Base-by-base conservation (phyloP, 2,329 filamentous ascomycete species). In the Aspergillus phoenicis region DNA sequence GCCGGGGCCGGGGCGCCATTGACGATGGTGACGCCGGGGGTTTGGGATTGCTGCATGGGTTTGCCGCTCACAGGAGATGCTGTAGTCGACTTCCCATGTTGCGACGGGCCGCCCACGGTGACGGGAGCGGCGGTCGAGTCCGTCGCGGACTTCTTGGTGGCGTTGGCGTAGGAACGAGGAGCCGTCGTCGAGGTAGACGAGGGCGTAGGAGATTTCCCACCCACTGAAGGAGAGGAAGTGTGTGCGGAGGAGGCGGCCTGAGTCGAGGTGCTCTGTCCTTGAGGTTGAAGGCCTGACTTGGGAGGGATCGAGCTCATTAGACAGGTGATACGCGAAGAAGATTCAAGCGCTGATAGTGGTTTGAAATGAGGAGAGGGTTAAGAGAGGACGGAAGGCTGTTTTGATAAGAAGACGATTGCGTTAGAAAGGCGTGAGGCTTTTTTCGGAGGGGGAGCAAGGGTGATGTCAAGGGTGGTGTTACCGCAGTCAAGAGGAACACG, bases 61-160 rank as follows among this genome's bases (percentile, higher is more conserved):
- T 90, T 90, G 85, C 91, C 91, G 85, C 96, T 97, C 85, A 96
- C 86, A 77, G 90, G 87, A 83, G 91, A 88, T 72, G 87, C 85
- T 71, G 89, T 86, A 75, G 86, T 83, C 77, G 85, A 78, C 73
- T 86, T 85, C 78, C 82, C 83, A 84, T 84, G 79, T 74, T 76
- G 71, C 69, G 72, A 71, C 71, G 81, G 77, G 72, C 80, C 81
- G 76, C 82, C 81, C 78, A 83, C 80, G 78, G 81, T 80, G 77
- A 81, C 78, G 72, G 83, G 78, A 72, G 81, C 78, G 74, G 79
- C 78, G 72, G 77, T 73, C 68, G 76, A 79, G 76, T 81, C 81
- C 74, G 81, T 80, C 77, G 82, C 81, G 72, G 80, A 80, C 77
- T 84, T 85, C 77, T 84, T 85, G 75, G 85, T 85, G 75, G 83